Conservation (phyloP, 495 filamentous ascomycete genomes). For the Copromyces sp. region DNA sequence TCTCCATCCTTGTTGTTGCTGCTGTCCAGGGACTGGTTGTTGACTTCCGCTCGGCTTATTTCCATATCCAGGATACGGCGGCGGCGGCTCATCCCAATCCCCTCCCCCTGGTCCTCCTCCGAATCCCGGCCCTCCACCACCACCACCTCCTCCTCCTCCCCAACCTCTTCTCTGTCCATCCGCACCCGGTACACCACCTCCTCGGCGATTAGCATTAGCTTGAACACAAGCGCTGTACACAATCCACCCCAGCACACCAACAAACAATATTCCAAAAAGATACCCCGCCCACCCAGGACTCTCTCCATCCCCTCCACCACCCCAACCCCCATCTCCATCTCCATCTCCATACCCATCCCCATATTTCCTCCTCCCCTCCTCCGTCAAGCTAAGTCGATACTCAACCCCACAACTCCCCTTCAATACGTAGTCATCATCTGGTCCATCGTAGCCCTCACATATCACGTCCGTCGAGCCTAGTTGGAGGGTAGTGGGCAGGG, state of each 20-base stretch:
- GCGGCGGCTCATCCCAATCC: slow-evolving; percentile 46
- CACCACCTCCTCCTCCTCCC: slow-evolving; percentile 18
- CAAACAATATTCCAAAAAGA: slow-evolving; percentile 28
- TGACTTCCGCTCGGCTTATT: slow-evolving; percentile 16
- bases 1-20: slow-evolving; percentile 47
- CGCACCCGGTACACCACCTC: slow-evolving; percentile 7
- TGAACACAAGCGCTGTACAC: slow-evolving; percentile 33
- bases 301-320: not conserved
- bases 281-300: slow-evolving; percentile 12
- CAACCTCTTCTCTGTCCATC: slow-evolving; percentile 12
- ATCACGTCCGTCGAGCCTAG: slow-evolving; percentile 83
- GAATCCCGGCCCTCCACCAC: slow-evolving; percentile 26
- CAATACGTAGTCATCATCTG: slow-evolving; percentile 73
- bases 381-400: slow-evolving; percentile 74
- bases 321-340: not conserved
- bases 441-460: slow-evolving; percentile 75
- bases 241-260: slow-evolving; percentile 41
- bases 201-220: not conserved
- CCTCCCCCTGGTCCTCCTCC: slow-evolving; percentile 40
- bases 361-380: slow-evolving; percentile 63
- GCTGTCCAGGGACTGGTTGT: not conserved
- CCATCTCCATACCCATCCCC: slow-evolving; percentile 3
- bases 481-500: slow-evolving; percentile 73
- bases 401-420: slow-evolving; percentile 91
- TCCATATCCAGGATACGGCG: slow-evolving; percentile 39